Evolutionary conservation across 345 rosid species (phyloP).

Genomic region (Cardamine occulta): DNA sequence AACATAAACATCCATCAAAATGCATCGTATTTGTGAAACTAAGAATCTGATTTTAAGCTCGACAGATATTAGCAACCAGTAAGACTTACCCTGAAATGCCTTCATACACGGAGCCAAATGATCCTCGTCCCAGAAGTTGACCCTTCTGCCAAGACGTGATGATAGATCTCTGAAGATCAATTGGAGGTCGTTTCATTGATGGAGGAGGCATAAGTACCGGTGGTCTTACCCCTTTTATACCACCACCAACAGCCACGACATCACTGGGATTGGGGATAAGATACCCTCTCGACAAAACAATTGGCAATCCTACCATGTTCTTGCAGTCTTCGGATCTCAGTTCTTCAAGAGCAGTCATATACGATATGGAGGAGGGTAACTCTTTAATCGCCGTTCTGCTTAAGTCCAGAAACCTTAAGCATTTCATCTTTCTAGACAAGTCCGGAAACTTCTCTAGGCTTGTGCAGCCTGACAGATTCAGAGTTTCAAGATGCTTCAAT

Average conservation of each 20-base stretch:
- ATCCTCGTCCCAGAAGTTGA: conserved; percentile 77
- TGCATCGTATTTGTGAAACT: neutral
- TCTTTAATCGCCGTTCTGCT: conserved; percentile 29
- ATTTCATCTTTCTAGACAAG: conserved; percentile 36
- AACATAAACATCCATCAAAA: conserved; percentile 12
- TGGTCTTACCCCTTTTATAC: conserved; percentile 75
- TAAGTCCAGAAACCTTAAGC: conserved; percentile 35
- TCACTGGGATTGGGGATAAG: neutral
- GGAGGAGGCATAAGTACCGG: conserved; percentile 63
- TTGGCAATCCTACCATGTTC: conserved; percentile 32
- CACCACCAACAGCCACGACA: conserved; percentile 19
- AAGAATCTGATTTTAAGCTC: conserved; percentile 19
- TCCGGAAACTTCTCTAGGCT: conserved; percentile 23
- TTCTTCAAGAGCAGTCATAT: conserved; percentile 39
- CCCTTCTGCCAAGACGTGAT: conserved; percentile 75
- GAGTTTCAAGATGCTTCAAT: conserved; percentile 38
- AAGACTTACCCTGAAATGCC: conserved; percentile 77
- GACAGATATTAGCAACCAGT: conserved; percentile 1
- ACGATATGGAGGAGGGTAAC: conserved; percentile 18
- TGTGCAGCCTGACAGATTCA: conserved; percentile 41
- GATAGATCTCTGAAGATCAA: conserved; percentile 48
- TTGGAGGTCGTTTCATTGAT: conserved; percentile 51
- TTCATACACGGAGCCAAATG: conserved; percentile 88
- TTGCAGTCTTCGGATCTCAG: conserved; percentile 13
- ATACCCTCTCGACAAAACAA: no score